Evolutionary conservation across 2,329 filamentous ascomycete species (phyloP).

Genomic region (Metarhizium humberi): DNA sequence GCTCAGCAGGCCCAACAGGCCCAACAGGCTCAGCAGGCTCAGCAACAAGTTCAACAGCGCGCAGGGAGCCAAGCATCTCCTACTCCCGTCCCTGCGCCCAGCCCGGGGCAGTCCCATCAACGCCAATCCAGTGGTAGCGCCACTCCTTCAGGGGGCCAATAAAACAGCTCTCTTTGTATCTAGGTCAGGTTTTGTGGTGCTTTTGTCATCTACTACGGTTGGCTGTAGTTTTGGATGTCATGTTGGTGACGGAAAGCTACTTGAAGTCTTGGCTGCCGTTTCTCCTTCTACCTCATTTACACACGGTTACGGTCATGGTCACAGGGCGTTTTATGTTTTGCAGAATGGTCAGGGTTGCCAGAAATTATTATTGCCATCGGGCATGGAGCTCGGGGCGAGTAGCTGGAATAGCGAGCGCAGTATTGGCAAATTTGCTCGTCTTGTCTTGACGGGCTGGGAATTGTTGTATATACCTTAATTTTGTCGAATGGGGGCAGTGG

Average conservation of each 20-base stretch:
- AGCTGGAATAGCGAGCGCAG: neutral
- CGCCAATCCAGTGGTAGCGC: constrained; percentile 31
- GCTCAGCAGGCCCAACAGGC: too few species aligned
- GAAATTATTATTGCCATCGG: neutral
- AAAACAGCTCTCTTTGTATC: neutral
- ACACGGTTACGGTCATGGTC: neutral
- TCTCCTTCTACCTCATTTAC: neutral
- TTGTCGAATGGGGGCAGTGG: neutral
- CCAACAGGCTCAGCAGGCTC: constrained; percentile 10
- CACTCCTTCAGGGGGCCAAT: constrained; percentile 15
- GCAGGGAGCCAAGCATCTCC: constrained; percentile 13
- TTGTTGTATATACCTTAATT: neutral
- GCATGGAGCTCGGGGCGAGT: neutral
- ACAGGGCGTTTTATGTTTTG: neutral
- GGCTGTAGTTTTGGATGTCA: neutral
- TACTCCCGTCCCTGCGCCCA: constrained; percentile 12
- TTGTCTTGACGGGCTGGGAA: neutral
- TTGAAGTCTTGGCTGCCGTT: neutral
- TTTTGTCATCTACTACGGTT: neutral
- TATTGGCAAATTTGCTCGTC: neutral
- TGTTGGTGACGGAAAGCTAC: neutral
- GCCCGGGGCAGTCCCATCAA: constrained; percentile 16
- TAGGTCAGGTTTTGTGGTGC: neutral
- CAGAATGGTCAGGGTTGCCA: neutral
- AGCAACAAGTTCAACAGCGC: constrained; percentile 16